Evolutionary conservation across 305 asterid species (phyloP), one percentile per base, ranked within the genome.

Genomic region (Ajuga reptans): DNA sequence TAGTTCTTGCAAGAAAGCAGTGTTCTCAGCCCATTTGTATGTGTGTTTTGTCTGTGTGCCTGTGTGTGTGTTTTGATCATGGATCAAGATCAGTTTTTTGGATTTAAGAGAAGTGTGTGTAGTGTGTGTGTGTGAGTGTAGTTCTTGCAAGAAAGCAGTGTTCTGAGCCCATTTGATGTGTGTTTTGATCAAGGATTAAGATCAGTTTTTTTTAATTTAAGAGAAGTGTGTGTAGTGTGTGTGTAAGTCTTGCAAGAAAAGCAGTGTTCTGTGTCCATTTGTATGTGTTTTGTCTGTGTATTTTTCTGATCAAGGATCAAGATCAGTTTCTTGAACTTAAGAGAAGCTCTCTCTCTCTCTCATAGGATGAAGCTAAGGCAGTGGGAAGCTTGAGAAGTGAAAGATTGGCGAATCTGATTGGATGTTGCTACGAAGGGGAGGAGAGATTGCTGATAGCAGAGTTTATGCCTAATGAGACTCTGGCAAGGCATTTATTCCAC

Each of bases 321-420:
- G 50, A 31, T 27, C 27, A 21, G 27, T 21, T 21, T 21, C 27
- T 21, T 21, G 27, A 21, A 21, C 2, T 21, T 21, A 21, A 21
- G 27, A 21, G 27, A 0, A 21, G 27, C 16, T 56, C 45, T 57
- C 15, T 39, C n/a, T 33, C 6, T 56, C 7, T 52, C 24, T 54
- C 0, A 29, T 64, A 78, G 97, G 95, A 85, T 59, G 97, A 90
- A 71, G 94, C 97, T 1, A 86, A 75, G 68, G 75, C 86, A 7
- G 97, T 90, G 64, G 97, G 97, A 69, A 86, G 57, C 73, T 75
- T 90, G 53, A 87, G 97, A 83, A 91, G 91, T 33, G 91, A 88
- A 29, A 78, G 91, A 47, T 68, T 92, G 84, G 92, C 91, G 1
- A 92, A 92, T 89, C 84, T 92, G 55, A 64, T 92, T 3, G 98